These are phyloP conservation scores for Rhodotorula glutinis DNA, from an alignment of 1,284 basidiomycete genomes.

Conservation along the genomic window DNA sequence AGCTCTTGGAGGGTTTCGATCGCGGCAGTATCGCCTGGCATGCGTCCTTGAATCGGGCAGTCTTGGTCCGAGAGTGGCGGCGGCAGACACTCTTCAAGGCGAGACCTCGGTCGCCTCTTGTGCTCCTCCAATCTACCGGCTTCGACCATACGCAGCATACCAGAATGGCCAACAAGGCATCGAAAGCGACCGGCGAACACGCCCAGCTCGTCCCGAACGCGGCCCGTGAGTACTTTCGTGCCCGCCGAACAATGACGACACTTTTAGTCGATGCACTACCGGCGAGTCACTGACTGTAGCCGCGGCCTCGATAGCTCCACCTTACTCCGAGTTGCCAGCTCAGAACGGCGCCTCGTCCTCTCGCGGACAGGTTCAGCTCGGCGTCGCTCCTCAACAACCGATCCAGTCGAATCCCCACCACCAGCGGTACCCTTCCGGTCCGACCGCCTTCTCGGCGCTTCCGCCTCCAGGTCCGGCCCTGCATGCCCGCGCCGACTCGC, in stretches of 20 bases:
- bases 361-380: too few relatives aligned
- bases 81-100: too few relatives aligned
- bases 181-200: not conserved
- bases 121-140: too few relatives aligned
- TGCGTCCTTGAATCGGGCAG: not conserved
- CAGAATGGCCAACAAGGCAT: slow-evolving; percentile 6
- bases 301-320: slow-evolving; percentile 2
- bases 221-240: not conserved
- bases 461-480: slow-evolving; percentile 1
- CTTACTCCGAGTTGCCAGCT: not conserved
- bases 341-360: not conserved
- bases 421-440: slow-evolving; percentile 10
- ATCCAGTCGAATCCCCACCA: not conserved
- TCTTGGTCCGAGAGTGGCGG: not conserved
- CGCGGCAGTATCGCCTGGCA: not conserved
- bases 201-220: not conserved
- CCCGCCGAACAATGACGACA: not conserved
- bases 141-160: not conserved
- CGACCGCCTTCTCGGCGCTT: slow-evolving; percentile 17
- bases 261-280: not conserved
- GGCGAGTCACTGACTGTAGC: too few relatives aligned
- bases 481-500: slow-evolving; percentile 6
- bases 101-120: too few relatives aligned
- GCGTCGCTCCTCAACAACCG: not conserved
- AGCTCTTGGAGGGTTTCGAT: slow-evolving; percentile 19